Evolutionary conservation across 306 rosid genomes (phyloP), one percentile per base, ranked within the genome.

Genomic region (Adenanthera pavonina): DNA sequence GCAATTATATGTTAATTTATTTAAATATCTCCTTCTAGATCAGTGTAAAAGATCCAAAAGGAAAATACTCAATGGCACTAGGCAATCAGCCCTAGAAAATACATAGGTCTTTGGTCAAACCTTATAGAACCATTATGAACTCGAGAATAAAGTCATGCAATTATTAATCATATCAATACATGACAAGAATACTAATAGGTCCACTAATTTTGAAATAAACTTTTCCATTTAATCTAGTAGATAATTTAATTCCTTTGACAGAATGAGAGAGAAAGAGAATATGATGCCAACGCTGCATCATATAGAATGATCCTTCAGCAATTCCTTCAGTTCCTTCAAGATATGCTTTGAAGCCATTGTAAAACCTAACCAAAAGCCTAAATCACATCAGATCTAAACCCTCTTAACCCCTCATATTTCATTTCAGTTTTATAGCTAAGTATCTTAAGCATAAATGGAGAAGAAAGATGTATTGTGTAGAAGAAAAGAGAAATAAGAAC

Each of bases 61-160:
- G 89, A 85, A 83, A 77, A 77, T 81, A 38, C 74, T 61, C 56
- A 11, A 35, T 47, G 81, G 56, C 84, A 46, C n/a, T n/a, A 33
- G 59, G 77, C 69, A 69, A 60, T 12, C 34, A 79, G 61, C 25
- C 15, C 56, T 46, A 62, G 67, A 78, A 70, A 61, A 78, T 61
- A 69, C 76, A 66, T 51, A 60, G 46, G 30, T 25, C 81, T 57
- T 75, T 54, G 19, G 49, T 43, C 78, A 86, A 74, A 81, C 81
- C 72, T 82, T 11, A 20, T 47, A 35, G 17, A 52, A 60, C 54
- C 47, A 69, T 74, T 69, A 48, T 9, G 62, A 19, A 67, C 51
- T 56, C 67, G 19, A 30, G 73, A 40, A 70, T 57, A 67, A 62
- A 44, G 80, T 66, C 79, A 76, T 48, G 44, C 25, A 48, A 80